Conservation (phyloP, 1,284 basidiomycete genomes). For the Leccinum solheimii region DNA sequence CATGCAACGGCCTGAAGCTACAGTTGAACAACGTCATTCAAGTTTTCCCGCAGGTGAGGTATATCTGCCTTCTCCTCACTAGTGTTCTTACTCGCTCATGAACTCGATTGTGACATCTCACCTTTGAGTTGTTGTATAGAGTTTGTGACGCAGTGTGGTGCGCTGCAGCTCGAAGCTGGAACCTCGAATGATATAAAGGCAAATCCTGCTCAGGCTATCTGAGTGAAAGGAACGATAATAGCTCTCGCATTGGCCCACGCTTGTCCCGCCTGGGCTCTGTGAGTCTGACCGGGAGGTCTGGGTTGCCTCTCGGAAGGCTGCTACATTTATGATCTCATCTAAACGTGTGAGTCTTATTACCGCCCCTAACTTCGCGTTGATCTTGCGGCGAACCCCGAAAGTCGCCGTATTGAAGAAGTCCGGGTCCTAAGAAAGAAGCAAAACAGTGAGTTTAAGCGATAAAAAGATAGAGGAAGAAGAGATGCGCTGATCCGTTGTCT, state of each 20-base stretch:
- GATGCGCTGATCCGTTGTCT: conserved; percentile 2
- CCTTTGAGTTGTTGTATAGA: conserved; percentile 7
- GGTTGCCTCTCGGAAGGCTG: conserved; percentile 8
- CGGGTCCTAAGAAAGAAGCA: conserved; percentile 32
- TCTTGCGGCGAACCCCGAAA: conserved; percentile 71
- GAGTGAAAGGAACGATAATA: conserved; percentile 9
- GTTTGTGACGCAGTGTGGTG: background rate
- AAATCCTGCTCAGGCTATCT: conserved; percentile 27
- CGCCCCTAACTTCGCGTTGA: conserved; percentile 64
- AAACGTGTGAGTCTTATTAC: conserved; percentile 73
- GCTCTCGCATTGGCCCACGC: conserved; percentile 11
- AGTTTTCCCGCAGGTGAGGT: conserved; percentile 20
- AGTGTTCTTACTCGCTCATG: conserved; percentile 3
- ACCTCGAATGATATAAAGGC: conserved; percentile 21
- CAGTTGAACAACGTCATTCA: background rate
- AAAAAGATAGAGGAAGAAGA: background rate
- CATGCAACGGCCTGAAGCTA: conserved; percentile 1
- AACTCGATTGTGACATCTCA: conserved; percentile 6
- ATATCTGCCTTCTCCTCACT: conserved; percentile 19
- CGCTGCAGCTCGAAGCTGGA: conserved; percentile 1
- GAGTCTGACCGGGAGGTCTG: background rate
- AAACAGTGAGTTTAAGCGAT: conserved; percentile 13
- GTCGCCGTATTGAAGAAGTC: conserved; percentile 49
- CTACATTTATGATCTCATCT: conserved; percentile 38
- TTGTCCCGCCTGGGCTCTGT: conserved; percentile 11